phyloP scores from a whole-genome alignment of 805 yeast species.

The Ogataea parapolymorpha region DNA sequence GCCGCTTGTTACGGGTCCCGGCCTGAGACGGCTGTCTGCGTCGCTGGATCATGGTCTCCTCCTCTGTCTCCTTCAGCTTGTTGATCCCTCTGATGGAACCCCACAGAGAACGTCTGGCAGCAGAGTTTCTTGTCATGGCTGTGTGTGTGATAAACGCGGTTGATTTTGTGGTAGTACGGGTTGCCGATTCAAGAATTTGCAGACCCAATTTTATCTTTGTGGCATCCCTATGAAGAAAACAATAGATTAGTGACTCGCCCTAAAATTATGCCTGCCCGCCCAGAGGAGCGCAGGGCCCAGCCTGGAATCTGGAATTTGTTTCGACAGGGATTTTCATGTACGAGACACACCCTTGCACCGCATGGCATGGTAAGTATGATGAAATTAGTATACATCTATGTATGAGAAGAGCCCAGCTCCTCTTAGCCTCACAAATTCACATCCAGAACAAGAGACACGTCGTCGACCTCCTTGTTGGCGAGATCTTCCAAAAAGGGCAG shows the following conservation, averaged over 20 bases:
- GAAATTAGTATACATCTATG: conserved; percentile 11
- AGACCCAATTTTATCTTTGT: conserved; percentile 1
- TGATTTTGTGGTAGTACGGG: not conserved
- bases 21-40: conserved; percentile 1
- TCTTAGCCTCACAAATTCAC: conserved; percentile 40
- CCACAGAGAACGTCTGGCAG: conserved; percentile 22
- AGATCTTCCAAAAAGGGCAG: conserved; percentile 88
- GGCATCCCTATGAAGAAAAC: conserved; percentile 2
- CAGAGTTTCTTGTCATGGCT: conserved; percentile 15
- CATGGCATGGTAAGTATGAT: not conserved
- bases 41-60: not conserved
- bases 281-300: not conserved
- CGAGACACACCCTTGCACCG: conserved; percentile 1
- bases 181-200: conserved; percentile 1
- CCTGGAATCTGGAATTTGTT: not conserved
- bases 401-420: conserved; percentile 10
- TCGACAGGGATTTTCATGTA: no score
- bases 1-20: conserved; percentile 8
- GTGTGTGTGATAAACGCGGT: not conserved
- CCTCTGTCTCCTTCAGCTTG: conserved; percentile 5
- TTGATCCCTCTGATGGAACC: conserved; percentile 16
- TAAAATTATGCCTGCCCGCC: not conserved
- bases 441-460: conserved; percentile 83
- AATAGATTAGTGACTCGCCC: not conserved
- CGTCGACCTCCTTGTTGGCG: conserved; percentile 67